Conservation (phyloP, 495 filamentous ascomycete genomes). For the Podospora bellae-mahoneyi region DNA sequence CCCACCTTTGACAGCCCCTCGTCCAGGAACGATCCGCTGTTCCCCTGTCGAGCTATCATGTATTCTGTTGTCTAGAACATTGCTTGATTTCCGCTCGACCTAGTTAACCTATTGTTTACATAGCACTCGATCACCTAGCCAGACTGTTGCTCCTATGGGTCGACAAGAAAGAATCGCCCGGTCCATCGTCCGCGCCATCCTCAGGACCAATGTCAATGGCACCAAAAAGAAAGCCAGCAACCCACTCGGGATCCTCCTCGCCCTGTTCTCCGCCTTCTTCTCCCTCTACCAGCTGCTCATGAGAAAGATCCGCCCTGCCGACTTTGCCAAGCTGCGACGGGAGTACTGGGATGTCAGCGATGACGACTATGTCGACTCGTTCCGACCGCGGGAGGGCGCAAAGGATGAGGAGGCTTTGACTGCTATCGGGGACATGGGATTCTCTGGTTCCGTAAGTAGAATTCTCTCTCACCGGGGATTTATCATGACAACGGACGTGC, state of each 20-base stretch:
- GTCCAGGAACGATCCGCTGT: not conserved
- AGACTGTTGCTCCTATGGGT: slow-evolving; percentile 20
- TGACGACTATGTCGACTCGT: slow-evolving; percentile 28
- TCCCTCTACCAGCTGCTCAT: slow-evolving; percentile 39
- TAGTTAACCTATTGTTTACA: not conserved
- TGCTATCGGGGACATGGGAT: slow-evolving; percentile 37
- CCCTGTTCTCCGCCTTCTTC: slow-evolving; percentile 37
- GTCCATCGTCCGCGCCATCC: slow-evolving; percentile 38
- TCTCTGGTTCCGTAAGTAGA: slow-evolving; percentile 33
- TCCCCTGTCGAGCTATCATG: not conserved
- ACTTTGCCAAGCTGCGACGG: slow-evolving; percentile 35
- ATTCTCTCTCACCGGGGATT: not conserved
- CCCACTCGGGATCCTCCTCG: slow-evolving; percentile 25
- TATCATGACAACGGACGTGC: not conserved
- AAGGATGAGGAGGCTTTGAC: slow-evolving; percentile 26
- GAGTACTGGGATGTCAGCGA: slow-evolving; percentile 32
- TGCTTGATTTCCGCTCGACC: not conserved
- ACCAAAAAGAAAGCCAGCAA: slow-evolving; percentile 14
- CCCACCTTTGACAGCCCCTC: not conserved
- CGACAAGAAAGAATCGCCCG: slow-evolving; percentile 31
- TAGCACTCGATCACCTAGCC: not conserved
- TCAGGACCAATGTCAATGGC: slow-evolving; percentile 25
- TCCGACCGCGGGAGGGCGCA: slow-evolving; percentile 18
- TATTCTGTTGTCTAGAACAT: not conserved
- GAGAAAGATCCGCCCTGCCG: slow-evolving; percentile 36